Evolutionary conservation across 78 protist species (phyloP).

Genomic region (Diacronema lutheri): DNA sequence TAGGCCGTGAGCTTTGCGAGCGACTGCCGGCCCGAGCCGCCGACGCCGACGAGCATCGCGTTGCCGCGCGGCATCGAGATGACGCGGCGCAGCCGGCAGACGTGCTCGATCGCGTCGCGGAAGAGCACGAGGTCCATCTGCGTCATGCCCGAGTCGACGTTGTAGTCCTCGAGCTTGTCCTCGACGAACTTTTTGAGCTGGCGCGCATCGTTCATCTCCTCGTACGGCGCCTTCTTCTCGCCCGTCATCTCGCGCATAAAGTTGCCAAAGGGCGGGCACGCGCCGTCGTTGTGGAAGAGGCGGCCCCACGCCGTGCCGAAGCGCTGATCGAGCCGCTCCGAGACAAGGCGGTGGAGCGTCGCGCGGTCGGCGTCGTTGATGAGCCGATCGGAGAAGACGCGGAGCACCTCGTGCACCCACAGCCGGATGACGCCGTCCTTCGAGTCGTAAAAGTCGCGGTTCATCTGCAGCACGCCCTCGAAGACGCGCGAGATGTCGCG

Average conservation of each 20-base stretch:
- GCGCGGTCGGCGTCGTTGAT: constrained; percentile 16
- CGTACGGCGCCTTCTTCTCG: constrained; percentile 38
- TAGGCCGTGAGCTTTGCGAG: constrained; percentile 60
- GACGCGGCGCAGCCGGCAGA: constrained; percentile 66
- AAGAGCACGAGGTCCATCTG: constrained; percentile 71
- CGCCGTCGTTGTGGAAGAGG: not conserved
- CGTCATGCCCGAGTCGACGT: constrained; percentile 41
- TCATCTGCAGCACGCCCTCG: constrained; percentile 47
- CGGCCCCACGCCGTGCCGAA: constrained; percentile 36
- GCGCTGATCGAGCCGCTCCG: constrained; percentile 9
- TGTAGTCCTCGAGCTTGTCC: constrained; percentile 68
- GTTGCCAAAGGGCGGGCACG: constrained; percentile 51
- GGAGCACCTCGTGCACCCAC: constrained; percentile 58
- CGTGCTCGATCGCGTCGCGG: constrained; percentile 68
- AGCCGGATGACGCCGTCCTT: constrained; percentile 37
- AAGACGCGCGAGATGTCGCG: constrained; percentile 69
- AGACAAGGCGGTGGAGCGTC: not conserved
- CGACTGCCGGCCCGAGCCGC: constrained; percentile 67
- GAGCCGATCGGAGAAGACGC: constrained; percentile 65
- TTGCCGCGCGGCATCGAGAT: constrained; percentile 63
- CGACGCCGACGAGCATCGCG: constrained; percentile 68
- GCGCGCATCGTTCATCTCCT: constrained; percentile 29
- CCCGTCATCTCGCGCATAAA: constrained; percentile 32
- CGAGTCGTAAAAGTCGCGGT: not conserved
- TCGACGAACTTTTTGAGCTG: constrained; percentile 38